Evolutionary conservation across 129 eudicot species (phyloP), one percentile per base, ranked within the genome.

Genomic region (Pittosporum tobira): DNA sequence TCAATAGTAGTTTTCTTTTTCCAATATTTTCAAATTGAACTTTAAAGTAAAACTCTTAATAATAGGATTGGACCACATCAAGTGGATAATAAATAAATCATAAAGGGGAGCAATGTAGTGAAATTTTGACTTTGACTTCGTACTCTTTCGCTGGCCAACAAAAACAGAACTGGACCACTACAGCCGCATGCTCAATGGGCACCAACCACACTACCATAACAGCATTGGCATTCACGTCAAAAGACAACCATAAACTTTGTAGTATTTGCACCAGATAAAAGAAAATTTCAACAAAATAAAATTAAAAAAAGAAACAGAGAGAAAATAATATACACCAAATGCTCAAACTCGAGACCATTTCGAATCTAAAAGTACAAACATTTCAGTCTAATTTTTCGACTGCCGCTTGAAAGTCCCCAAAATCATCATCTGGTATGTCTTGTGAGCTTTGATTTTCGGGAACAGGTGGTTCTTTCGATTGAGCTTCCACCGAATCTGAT

Each of bases 331-430:
- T 77, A 76, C 71, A 81, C 69, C 72, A 67, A 73, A 63, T 51
- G 42, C 64, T 25, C 51, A 34, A 34, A 51, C 51, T 58, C 30
- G 34, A 61, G n/a, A 69, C 34, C 44, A 61, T 12, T 31, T 61
- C 40, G 19, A 63, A 68, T 57, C 66, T 43, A 49, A 18, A 56
- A 55, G 28, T 63, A 60, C 23, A 57, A 73, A 70, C 52, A 77
- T 31, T 45, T 2, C 50, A 63, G 57, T 28, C 40, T 58, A 16
- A 48, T 23, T 45, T 19, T n/a, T 68, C 64, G 83, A 26, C 79
- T 25, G 99, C 99, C 45, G 86, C 89, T 72, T 93, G 99, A 84
- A 93, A 88, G 77, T 88, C 96, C 14, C 96, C 96, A 71, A 88
- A 88, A 66, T 88, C 96, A 29, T 88, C 94, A 56, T 88, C 94